Evolutionary conservation across 2,329 filamentous ascomycete genomes (phyloP), one percentile per base, ranked within the genome.

Genomic region (Fusarium sp.): DNA sequence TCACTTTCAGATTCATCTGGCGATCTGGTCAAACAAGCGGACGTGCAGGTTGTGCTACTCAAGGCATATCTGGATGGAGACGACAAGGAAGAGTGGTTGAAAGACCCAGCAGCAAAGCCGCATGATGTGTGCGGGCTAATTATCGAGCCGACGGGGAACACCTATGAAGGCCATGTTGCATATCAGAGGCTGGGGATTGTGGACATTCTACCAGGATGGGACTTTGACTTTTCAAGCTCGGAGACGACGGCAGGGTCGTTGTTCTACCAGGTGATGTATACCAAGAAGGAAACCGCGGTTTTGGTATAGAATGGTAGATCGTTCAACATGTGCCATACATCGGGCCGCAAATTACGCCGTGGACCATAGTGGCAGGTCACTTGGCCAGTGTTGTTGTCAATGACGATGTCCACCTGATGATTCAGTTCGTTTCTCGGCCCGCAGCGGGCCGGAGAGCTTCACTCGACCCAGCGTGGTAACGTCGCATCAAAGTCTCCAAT

Each of bases 121-220:
- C 54, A 58, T 37, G 54, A 58, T 27, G 23, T 25, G 16, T 58
- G 34, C 10, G 54, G 54, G 14, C 6, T 58, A n/a, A 27, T 58
- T 1, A n/a, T 58, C 1, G 54, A 58, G 16, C 34, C 34, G 16
- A 58, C 54, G 10, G 34, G 0, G 6, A 14, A 16, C 0, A 35
- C 0, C 0, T 39, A 9, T 2, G 14, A 18, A 3, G 34, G n/a
- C 3, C 13, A 39, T 18, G 23, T 2, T 2, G 13, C 20, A 4
- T 58, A 58, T 30, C 54, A 6, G 18, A 34, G 54, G 3, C 54
- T 58, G 23, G 54, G 54, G 34, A 25, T 39, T 58, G 54, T 58
- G 20, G 54, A 58, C 13, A n/a, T 58, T 3, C 32, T 58, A 13
- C 54, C 35, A 0, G 54, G 54, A 52, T 32, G 48, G 48, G 27